Evolutionary conservation across 225 moss, liverwort and hornwort genomes (phyloP), one percentile per base, ranked within the genome.

Genomic region (Pleurozium schreberi): DNA sequence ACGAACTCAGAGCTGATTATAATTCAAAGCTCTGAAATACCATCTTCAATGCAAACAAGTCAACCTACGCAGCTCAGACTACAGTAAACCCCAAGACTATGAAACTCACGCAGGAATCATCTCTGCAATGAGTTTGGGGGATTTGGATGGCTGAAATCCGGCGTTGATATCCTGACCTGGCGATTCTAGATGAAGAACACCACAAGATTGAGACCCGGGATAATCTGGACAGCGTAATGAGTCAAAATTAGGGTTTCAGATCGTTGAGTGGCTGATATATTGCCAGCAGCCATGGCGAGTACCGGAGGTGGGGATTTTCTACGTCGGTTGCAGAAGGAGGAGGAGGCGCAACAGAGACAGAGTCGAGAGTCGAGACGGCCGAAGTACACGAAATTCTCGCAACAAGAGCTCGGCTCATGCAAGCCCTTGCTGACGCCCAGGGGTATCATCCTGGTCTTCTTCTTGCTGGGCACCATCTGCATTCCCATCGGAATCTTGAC

Each of bases 341-440:
- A 93, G 66, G 92, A 93, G 43, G 69, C 57, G 58, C 93, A 93
- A 62, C 93, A 93, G 23, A 88, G 76, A 45, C 68, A 88, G 33
- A 93, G 84, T 23, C 86, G 86, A 52, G 90, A 86, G n/a, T 93
- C 93, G 2, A 74, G 90, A 13, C 80, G 88, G 18, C 93, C 93
- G 1, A 93, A 87, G 38, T 93, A 93, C 93, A 86, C 93, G 20
- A 90, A 81, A 88, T 93, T 91, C 75, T 93, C 93, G 22, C 93
- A 93, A 75, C 93, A 93, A 80, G 93, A 93, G 76, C 91, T 93
- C 47, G 57, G 19, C 58, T 91, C 93, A 33, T 93, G 93, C 75
- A 94, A 93, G 62, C 93, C 92, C 30, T 70, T 95, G 63, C 31
- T 94, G 17, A 94, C 93, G 22, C 93, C 95, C 1, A 52, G 81